Base-by-base conservation (phyloP, 2,329 filamentous ascomycete species). In the Coniochaeta sp. region DNA sequence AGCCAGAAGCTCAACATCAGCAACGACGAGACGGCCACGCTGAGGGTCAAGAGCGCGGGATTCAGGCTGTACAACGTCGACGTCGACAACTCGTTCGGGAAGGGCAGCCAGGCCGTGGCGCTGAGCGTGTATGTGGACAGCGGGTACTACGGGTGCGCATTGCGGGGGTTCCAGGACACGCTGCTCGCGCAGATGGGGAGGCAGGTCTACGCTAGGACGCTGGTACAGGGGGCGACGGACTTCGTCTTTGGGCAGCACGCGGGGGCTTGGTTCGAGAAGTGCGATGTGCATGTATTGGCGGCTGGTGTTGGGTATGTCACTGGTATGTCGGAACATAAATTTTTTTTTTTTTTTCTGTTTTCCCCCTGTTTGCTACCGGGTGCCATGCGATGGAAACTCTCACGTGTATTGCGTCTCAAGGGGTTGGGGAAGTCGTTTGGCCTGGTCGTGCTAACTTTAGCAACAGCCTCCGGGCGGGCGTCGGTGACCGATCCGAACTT, bases 31-130 rank as follows among this genome's bases (percentile, higher is more conserved):
- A 86, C 75, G 1, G 77, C 73, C 1, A 79, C 77, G 0, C 70
- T 81, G 30, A 69, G 76, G 10, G 73, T 79, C 28, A 73, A 75
- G 65, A 77, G 80, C 0, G 67, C 71, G 5, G 78, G 82, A 65
- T 77, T 87, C 61, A 81, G 80, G 64, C 72, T 87, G 19, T 89
- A 88, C 74, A 88, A 88, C 64, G 75, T 89, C 68, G 84, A 81
- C 59, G 71, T 81, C 12, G 70, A 72, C 14, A 81, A 81, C 64
- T 73, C 72, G 0, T 78, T 76, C 58, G 79, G 79, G n/a, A 61
- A 75, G 62, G 78, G 77, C 0, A 74, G 71, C 60, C 78, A 81
- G 63, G 79, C 79, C 36, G 72, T 81, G 19, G 79, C 79, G 3
- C 63, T 81, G 16, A 75, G 73, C 19, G 77, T 78, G 0, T 75